Evolutionary conservation across 805 yeast genomes (phyloP).

Genomic region (Candida nitratophila): DNA sequence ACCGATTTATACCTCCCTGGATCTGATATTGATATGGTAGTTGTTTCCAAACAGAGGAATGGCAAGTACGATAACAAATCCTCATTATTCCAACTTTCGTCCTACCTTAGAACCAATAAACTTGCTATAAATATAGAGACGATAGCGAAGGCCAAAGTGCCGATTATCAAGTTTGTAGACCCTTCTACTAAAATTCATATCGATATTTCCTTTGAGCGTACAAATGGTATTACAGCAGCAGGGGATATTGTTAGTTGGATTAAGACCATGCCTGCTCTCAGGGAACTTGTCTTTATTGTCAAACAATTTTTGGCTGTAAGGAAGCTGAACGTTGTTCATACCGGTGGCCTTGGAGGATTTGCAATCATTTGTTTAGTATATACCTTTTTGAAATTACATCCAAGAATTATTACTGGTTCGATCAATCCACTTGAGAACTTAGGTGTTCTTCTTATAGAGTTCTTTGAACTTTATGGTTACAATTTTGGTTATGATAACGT

Average conservation of each 20-base stretch:
- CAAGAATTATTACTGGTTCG: constrained; percentile 59
- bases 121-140: constrained; percentile 75
- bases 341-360: constrained; percentile 94
- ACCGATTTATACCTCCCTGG: constrained; percentile 92
- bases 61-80: constrained; percentile 57
- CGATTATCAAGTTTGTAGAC: constrained; percentile 87
- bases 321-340: constrained; percentile 75
- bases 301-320: constrained; percentile 82
- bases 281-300: constrained; percentile 74
- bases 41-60: constrained; percentile 43
- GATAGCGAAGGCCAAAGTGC: constrained; percentile 85
- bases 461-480: constrained; percentile 86
- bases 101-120: constrained; percentile 51
- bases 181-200: constrained; percentile 62
- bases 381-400: constrained; percentile 74
- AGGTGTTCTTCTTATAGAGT: constrained; percentile 83
- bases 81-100: constrained; percentile 65
- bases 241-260: constrained; percentile 71
- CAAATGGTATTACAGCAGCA: constrained; percentile 80
- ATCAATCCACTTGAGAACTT: constrained; percentile 67
- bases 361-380: constrained; percentile 83
- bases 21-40: constrained; percentile 92
- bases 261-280: constrained; percentile 61
- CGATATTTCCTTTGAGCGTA: constrained; percentile 85
- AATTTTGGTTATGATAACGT: constrained; percentile 80